Evolutionary conservation across 2,329 filamentous ascomycete genomes (phyloP).

Genomic region (Monilinia vaccinii-corymbosi): DNA sequence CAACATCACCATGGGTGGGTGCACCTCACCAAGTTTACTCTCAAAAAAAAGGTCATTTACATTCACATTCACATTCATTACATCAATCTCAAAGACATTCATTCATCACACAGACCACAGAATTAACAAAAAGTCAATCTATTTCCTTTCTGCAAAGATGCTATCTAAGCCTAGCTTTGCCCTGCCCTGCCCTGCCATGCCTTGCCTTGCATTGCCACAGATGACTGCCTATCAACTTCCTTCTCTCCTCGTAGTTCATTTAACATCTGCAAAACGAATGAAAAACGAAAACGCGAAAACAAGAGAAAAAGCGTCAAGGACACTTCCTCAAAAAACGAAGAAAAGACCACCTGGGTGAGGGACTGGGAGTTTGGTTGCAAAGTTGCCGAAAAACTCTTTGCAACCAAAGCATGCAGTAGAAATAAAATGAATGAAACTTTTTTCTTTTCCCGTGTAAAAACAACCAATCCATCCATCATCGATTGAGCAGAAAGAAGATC

Average conservation of each 20-base stretch:
- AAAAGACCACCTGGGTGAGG: no score
- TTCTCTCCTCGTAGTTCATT: background rate
- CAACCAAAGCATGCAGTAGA: background rate
- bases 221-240: background rate
- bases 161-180: background rate
- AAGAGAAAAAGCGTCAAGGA: no score
- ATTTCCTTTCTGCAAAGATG: background rate
- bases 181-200: background rate
- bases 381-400: no score
- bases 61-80: background rate
- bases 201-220: background rate
- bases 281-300: background rate
- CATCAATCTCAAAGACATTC: no score
- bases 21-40: no score
- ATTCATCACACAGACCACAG: background rate
- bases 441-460: background rate
- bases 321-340: background rate
- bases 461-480: background rate
- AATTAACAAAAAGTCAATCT: background rate
- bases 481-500: no score
- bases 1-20: no score
- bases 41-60: no score
- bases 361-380: no score
- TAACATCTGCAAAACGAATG: background rate
- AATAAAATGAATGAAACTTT: background rate